Evolutionary conservation across 441 rosid genomes (phyloP).

Genomic region (Lepidium campestre): DNA sequence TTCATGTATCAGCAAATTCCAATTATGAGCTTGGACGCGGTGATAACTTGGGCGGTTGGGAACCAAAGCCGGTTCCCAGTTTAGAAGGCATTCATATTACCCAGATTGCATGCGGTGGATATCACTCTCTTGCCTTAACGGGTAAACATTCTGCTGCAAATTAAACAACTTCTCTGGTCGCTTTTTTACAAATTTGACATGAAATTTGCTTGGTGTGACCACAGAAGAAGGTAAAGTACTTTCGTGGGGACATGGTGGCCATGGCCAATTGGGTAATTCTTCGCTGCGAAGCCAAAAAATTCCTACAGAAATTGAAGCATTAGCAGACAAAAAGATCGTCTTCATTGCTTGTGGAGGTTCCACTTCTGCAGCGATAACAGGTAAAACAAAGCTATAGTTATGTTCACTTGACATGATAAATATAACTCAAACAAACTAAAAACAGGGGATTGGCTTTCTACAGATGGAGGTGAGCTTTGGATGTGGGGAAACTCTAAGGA

Average conservation of each 20-base stretch:
- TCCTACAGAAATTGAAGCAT: slow-evolving; percentile 54
- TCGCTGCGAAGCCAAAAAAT: slow-evolving; percentile 46
- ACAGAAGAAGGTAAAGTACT: slow-evolving; percentile 77
- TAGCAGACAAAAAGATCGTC: slow-evolving; percentile 51
- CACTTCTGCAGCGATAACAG: slow-evolving; percentile 77
- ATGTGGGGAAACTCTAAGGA: slow-evolving; percentile 97
- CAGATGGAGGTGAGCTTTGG: slow-evolving; percentile 75
- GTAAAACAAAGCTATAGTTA: slow-evolving; percentile 26
- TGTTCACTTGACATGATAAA: background rate
- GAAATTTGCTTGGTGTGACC: slow-evolving; percentile 17
- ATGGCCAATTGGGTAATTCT: slow-evolving; percentile 79
- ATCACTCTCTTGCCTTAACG: slow-evolving; percentile 86
- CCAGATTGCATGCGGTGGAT: slow-evolving; percentile 87
- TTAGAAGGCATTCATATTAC: slow-evolving; percentile 45
- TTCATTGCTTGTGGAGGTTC: slow-evolving; percentile 82
- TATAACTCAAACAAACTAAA: background rate
- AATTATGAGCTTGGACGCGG: slow-evolving; percentile 94
- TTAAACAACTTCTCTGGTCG: background rate
- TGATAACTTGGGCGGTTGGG: slow-evolving; percentile 77
- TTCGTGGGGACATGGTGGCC: slow-evolving; percentile 97
- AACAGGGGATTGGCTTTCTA: background rate
- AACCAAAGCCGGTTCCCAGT: slow-evolving; percentile 66
- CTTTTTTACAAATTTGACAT: background rate
- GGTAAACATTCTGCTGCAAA: slow-evolving; percentile 34
- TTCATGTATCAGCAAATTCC: slow-evolving; percentile 57